Conservation (phyloP, 805 yeast species). For the Yarrowia sp. region DNA sequence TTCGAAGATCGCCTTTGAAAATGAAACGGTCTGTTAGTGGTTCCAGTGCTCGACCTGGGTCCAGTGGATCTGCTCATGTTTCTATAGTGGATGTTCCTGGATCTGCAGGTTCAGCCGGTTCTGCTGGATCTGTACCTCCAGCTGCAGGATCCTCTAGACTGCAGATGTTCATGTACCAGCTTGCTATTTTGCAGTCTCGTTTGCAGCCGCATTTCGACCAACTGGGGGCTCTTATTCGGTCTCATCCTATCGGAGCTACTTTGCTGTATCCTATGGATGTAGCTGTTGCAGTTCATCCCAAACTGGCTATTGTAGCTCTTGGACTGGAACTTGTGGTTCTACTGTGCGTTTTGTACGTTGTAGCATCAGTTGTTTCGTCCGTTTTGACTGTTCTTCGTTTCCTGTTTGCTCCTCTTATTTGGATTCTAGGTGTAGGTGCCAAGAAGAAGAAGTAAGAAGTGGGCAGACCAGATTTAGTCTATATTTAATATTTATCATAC, state of each 20-base stretch:
- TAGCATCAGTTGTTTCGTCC: background rate
- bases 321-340: background rate
- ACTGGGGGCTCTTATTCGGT: background rate
- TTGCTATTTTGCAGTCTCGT: background rate
- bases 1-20: slow-evolving; percentile 3
- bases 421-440: slow-evolving; percentile 9
- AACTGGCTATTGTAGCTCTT: background rate
- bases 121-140: background rate
- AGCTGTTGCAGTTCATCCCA: background rate
- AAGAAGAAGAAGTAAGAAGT: background rate
- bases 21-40: background rate
- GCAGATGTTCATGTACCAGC: background rate
- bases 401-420: slow-evolving; percentile 2
- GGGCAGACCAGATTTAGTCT: background rate
- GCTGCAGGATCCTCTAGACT: background rate
- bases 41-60: background rate
- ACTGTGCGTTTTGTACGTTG: slow-evolving; percentile 4
- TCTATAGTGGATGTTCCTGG: background rate
- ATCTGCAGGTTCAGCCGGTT: background rate
- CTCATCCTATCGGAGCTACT: slow-evolving; percentile 1
- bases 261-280: slow-evolving; percentile 17
- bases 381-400: background rate
- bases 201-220: background rate
- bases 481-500: background rate
- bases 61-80: background rate